These are phyloP conservation scores for Lunularia cruciata DNA, from an alignment of 225 moss, liverwort and hornwort genomes.

Conservation along the genomic window DNA sequence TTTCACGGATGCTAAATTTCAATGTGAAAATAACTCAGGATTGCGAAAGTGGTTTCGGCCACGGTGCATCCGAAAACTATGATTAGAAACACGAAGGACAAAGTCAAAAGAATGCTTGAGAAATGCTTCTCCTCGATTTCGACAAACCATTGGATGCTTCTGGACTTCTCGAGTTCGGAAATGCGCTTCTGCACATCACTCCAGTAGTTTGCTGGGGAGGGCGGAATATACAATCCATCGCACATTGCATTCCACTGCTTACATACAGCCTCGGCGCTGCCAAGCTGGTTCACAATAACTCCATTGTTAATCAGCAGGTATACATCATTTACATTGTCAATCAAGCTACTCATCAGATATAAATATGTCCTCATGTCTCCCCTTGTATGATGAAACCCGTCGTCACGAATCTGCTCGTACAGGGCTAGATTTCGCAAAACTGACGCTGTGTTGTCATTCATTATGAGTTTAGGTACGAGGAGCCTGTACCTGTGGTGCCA, in stretches of 20 bases:
- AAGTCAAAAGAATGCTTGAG: background rate
- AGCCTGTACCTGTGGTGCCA: constrained; percentile 13
- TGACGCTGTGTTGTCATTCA: constrained; percentile 12
- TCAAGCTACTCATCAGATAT: constrained; percentile 22
- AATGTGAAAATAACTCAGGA: background rate
- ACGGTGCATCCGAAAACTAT: background rate
- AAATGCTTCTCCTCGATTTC: constrained; percentile 8
- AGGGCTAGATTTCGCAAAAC: constrained; percentile 9
- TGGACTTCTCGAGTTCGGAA: constrained; percentile 8
- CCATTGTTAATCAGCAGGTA: constrained; percentile 10
- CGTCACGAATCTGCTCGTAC: constrained; percentile 19
- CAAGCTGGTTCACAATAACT: constrained; percentile 18
- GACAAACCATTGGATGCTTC: constrained; percentile 7
- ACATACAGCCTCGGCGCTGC: constrained; percentile 9
- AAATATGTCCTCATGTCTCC: constrained; percentile 19
- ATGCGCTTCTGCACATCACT: background rate
- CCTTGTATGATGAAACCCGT: background rate
- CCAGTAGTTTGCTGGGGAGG: constrained; percentile 8
- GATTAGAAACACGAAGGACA: background rate
- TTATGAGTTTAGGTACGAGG: constrained; percentile 8
- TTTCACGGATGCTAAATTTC: no score
- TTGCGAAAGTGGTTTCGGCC: background rate
- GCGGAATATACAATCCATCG: constrained; percentile 13
- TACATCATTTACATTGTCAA: constrained; percentile 9
- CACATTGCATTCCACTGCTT: constrained; percentile 20